phyloP scores from a whole-genome alignment of 2,329 filamentous ascomycete species.

The Torrubiellomyces zombiae region DNA sequence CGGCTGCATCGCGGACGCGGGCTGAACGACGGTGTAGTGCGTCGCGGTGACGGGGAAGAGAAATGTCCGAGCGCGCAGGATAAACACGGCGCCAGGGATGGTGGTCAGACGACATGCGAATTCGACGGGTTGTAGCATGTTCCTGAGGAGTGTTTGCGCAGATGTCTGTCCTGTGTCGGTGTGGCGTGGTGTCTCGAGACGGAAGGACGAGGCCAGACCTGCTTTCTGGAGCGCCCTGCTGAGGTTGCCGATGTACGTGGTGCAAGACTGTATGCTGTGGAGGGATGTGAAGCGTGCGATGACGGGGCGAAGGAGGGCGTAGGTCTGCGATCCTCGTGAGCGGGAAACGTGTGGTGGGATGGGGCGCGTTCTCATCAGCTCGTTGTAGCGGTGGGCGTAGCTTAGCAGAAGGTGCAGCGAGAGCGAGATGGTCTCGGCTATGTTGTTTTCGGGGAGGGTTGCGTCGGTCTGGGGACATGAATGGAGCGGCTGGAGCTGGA shows the following conservation, averaged over 20 bases:
- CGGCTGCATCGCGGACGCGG: constrained; percentile 21
- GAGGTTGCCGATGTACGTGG: constrained; percentile 25
- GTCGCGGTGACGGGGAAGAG: constrained; percentile 26
- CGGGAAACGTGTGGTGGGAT: constrained; percentile 21
- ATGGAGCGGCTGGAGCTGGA: constrained; percentile 52
- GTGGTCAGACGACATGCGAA: constrained; percentile 27
- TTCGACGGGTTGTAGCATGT: constrained; percentile 23
- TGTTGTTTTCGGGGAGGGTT: constrained; percentile 22
- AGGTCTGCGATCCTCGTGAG: constrained; percentile 22
- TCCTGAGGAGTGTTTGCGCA: constrained; percentile 27
- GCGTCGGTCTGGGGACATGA: constrained; percentile 14
- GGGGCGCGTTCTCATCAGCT: constrained; percentile 49
- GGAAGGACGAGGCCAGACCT: constrained; percentile 27
- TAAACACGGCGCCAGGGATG: constrained; percentile 23
- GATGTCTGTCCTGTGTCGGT: constrained; percentile 11
- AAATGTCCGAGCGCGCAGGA: constrained; percentile 27
- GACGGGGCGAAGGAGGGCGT: constrained; percentile 34
- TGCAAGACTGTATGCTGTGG: constrained; percentile 21
- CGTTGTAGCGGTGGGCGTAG: constrained; percentile 62
- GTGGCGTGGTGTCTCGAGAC: constrained; percentile 21
- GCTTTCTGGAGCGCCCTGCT: constrained; percentile 26
- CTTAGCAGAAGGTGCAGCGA: constrained; percentile 61
- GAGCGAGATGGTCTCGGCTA: constrained; percentile 50
- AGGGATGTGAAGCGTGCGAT: constrained; percentile 31
- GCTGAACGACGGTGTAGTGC: constrained; percentile 25